Conservation (phyloP, 2,329 filamentous ascomycete species). For the Zymoseptoria crescenta region DNA sequence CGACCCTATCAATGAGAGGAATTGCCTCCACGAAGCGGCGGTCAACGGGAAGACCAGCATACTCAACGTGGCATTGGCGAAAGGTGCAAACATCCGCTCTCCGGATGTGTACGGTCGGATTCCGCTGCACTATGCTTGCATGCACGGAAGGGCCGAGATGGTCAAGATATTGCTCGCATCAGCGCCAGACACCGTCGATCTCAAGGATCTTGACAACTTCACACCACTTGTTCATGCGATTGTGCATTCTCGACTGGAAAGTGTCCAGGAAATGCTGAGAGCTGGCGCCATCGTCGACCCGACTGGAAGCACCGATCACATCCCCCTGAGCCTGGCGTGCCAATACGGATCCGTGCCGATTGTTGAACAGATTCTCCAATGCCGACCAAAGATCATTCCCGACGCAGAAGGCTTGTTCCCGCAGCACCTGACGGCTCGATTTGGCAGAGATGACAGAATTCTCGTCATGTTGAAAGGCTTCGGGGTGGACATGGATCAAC, state of each 20-base stretch:
- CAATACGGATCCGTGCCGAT: slow-evolving; percentile 83
- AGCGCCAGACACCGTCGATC: slow-evolving; percentile 68
- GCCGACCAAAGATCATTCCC: slow-evolving; percentile 73
- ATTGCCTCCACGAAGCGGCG: slow-evolving; percentile 91
- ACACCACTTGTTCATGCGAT: slow-evolving; percentile 93
- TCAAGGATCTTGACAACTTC: slow-evolving; percentile 94
- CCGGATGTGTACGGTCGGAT: slow-evolving; percentile 92
- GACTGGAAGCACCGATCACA: slow-evolving; percentile 78
- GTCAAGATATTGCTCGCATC: slow-evolving; percentile 24
- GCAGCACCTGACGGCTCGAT: slow-evolving; percentile 91
- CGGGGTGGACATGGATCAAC: slow-evolving; percentile 82
- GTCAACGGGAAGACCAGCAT: slow-evolving; percentile 83
- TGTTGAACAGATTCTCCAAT: slow-evolving; percentile 73
- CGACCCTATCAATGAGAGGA: slow-evolving; percentile 95
- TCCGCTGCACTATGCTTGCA: slow-evolving; percentile 90
- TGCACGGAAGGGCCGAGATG: slow-evolving; percentile 73
- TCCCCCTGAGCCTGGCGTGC: slow-evolving; percentile 88
- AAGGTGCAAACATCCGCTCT: slow-evolving; percentile 66
- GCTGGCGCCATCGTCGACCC: slow-evolving; percentile 81
- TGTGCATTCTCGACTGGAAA: slow-evolving; percentile 73
- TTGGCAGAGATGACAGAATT: slow-evolving; percentile 71
- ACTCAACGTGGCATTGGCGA: slow-evolving; percentile 64
- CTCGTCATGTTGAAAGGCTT: slow-evolving; percentile 74
- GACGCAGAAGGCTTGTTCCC: slow-evolving; percentile 95
- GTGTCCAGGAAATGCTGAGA: slow-evolving; percentile 68